Conservation (phyloP, 192 early-diverging fungal genomes). For the Oehlia diaphana region DNA sequence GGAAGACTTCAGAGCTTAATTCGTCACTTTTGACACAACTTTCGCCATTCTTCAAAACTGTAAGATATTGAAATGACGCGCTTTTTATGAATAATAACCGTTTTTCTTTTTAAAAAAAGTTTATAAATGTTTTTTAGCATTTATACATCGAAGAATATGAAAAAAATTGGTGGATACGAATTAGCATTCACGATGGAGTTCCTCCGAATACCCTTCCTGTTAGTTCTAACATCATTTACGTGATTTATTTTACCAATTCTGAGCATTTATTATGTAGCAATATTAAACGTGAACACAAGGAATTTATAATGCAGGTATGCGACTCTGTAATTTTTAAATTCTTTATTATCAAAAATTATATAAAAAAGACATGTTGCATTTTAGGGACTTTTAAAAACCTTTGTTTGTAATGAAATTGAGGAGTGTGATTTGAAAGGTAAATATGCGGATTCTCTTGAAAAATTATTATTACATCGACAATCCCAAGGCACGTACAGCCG, state of each 20-base stretch:
- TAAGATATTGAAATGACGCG: slow-evolving; percentile 22
- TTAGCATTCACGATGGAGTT: slow-evolving; percentile 46
- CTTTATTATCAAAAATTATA: background rate
- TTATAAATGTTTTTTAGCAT: slow-evolving; percentile 29
- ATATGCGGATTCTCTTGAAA: slow-evolving; percentile 39
- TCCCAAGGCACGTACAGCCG: slow-evolving; percentile 44
- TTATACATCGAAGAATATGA: slow-evolving; percentile 28
- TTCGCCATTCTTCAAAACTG: slow-evolving; percentile 39
- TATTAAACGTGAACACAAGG: slow-evolving; percentile 41
- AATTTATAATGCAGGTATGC: slow-evolving; percentile 44
- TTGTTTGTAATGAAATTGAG: slow-evolving; percentile 35
- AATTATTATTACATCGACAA: slow-evolving; percentile 40
- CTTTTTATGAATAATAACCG: too few relatives aligned
- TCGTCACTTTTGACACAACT: slow-evolving; percentile 33
- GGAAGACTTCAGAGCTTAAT: slow-evolving; percentile 30
- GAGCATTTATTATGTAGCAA: slow-evolving; percentile 38
- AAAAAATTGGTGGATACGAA: slow-evolving; percentile 45
- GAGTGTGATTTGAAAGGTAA: slow-evolving; percentile 45
- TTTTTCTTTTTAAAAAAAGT: too few relatives aligned
- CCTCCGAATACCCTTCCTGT: slow-evolving; percentile 38
- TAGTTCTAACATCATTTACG: slow-evolving; percentile 36
- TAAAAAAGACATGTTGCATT: background rate
- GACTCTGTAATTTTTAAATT: background rate
- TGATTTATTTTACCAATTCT: slow-evolving; percentile 45
- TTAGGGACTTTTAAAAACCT: slow-evolving; percentile 40